phyloP scores from a whole-genome alignment of 331 rosid species.

The Stylosanthes scabra region DNA sequence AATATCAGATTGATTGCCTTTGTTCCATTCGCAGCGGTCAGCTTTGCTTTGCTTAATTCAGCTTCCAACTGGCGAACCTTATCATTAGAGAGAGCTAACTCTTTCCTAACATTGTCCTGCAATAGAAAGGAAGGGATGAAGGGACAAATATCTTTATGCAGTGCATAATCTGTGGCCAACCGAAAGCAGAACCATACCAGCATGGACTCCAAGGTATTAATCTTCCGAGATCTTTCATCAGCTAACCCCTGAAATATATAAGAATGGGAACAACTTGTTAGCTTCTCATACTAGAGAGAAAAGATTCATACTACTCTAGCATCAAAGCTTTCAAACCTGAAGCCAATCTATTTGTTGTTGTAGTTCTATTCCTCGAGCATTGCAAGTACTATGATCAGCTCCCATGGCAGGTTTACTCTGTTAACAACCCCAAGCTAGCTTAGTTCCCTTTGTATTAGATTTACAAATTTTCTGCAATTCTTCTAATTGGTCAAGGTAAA shows the following conservation, averaged over 20 bases:
- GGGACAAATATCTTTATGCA: slow-evolving; percentile 10
- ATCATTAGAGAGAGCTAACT: slow-evolving; percentile 76
- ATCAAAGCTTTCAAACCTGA: slow-evolving; percentile 58
- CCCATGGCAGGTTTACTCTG: too few relatives aligned
- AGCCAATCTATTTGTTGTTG: slow-evolving; percentile 80
- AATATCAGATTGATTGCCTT: slow-evolving; percentile 54
- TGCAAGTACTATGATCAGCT: too few relatives aligned
- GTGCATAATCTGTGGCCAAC: slow-evolving; percentile 14
- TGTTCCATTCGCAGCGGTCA: slow-evolving; percentile 60
- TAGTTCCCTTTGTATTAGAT: too few relatives aligned
- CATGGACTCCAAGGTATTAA: slow-evolving; percentile 85
- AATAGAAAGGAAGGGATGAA: slow-evolving; percentile 40
- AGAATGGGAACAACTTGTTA: slow-evolving; percentile 17
- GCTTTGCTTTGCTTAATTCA: slow-evolving; percentile 67
- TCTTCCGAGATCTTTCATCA: slow-evolving; percentile 64
- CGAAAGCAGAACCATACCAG: slow-evolving; percentile 62
- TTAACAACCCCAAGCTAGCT: too few relatives aligned
- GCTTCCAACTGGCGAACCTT: slow-evolving; percentile 89
- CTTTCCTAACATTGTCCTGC: slow-evolving; percentile 90
- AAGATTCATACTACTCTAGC: slow-evolving; percentile 14
- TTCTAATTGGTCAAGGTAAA: too few relatives aligned
- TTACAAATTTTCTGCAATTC: too few relatives aligned
- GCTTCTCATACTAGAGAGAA: slow-evolving; percentile 27
- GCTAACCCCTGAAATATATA: slow-evolving; percentile 72
- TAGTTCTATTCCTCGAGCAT: slow-evolving; percentile 60